phyloP scores from a whole-genome alignment of 1,139 yeast species.

The Lodderomyces jiufengensis region DNA sequence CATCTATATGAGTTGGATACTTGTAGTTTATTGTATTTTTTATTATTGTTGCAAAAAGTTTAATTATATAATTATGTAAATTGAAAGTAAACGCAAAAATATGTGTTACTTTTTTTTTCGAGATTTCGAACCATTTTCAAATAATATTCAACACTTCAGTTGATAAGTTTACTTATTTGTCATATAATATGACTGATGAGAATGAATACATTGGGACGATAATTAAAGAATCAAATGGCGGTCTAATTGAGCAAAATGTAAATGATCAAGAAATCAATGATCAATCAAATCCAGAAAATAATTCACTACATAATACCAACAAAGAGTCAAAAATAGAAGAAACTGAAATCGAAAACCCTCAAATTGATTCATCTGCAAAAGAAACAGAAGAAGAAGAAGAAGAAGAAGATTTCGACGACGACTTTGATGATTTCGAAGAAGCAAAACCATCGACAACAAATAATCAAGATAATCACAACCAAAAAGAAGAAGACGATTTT shows the following conservation, averaged over 20 bases:
- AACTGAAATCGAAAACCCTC: slow-evolving; percentile 4
- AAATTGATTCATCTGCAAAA: no score
- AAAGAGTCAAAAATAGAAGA: slow-evolving; percentile 1
- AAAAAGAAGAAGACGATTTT: slow-evolving; percentile 8
- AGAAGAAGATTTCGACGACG: slow-evolving; percentile 7
- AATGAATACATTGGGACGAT: background rate
- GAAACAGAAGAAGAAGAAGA: slow-evolving; percentile 5
- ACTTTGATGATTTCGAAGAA: slow-evolving; percentile 11
- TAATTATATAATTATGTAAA: no score
- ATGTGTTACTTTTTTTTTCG: no score
- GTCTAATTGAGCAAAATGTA: background rate
- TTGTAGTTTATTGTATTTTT: background rate
- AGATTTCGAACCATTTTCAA: no score
- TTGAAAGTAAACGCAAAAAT: no score
- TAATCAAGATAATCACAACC: slow-evolving; percentile 1
- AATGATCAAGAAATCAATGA: slow-evolving; percentile 1
- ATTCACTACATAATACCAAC: background rate
- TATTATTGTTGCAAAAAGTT: background rate
- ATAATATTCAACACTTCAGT: no score
- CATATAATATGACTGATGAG: no score
- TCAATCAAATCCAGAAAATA: background rate
- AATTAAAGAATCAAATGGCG: background rate
- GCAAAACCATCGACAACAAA: slow-evolving; percentile 2
- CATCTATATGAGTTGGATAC: background rate
- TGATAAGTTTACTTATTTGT: no score